Conservation (phyloP, 139 green algal genomes). For the Chlamydomonas sphaeroides region DNA sequence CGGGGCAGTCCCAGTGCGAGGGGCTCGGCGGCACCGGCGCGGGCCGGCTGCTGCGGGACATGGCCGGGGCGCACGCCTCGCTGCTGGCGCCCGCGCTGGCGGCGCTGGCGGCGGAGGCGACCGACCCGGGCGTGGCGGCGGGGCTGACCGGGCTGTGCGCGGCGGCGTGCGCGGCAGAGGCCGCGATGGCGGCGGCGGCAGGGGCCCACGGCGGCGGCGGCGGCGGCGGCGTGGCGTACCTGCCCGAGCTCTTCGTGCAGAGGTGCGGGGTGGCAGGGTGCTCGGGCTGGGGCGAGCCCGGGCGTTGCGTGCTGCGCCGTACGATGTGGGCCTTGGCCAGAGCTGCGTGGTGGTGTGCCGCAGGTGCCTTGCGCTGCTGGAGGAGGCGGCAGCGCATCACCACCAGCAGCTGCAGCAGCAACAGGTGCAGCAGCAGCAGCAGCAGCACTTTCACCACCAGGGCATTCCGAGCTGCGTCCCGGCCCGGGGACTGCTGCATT, state of each 20-base stretch:
- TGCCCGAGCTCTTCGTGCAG: constrained; percentile 16
- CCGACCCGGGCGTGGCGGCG: neutral
- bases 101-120: neutral
- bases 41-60: neutral
- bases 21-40: neutral
- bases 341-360: no score
- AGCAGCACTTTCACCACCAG: neutral
- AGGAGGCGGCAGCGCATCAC: no score
- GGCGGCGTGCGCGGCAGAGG: neutral
- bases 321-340: no score
- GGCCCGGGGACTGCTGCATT: no score
- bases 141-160: constrained; percentile 5
- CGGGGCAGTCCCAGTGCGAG: no score
- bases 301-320: no score
- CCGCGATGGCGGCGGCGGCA: neutral
- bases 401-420: no score
- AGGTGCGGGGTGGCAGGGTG: neutral
- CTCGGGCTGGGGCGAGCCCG: no score
- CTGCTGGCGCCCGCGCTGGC: constrained; percentile 30
- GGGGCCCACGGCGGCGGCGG: neutral
- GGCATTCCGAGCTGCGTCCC: neutral
- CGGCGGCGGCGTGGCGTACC: neutral
- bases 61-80: constrained; percentile 1
- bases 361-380: neutral
- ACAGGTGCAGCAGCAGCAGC: neutral